A percentile compares a stretch with the other conserved stretches of the same genome.
Evolutionary conservation across 2,329 filamentous ascomycete genomes (phyloP).

Genomic region (Diaporthe capsici): DNA sequence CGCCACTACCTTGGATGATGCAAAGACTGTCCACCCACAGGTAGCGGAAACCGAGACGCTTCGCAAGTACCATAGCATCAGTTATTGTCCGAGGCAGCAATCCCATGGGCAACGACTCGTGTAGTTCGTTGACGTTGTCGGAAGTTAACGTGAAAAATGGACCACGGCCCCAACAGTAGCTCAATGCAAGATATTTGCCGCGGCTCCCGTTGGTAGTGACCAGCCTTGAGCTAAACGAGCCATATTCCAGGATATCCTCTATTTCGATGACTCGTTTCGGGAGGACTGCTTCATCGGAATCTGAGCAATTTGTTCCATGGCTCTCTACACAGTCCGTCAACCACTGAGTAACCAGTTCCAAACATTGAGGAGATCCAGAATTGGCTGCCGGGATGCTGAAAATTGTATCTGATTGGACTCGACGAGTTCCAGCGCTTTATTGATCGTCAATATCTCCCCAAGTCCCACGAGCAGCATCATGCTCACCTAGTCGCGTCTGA

Average conservation of each 20-base stretch:
- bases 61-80: background rate
- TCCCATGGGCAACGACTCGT: background rate
- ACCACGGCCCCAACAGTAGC: background rate
- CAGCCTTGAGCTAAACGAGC: background rate
- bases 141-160: background rate
- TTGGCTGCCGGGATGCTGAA: background rate
- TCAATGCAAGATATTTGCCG: background rate
- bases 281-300: background rate
- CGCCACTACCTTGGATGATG: background rate
- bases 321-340: background rate
- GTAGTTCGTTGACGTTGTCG: background rate
- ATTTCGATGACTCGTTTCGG: background rate
- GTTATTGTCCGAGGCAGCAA: background rate
- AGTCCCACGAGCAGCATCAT: background rate
- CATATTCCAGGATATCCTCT: background rate
- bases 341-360: background rate
- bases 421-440: background rate
- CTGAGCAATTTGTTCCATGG: background rate
- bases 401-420: background rate
- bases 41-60: background rate
- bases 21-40: slow-evolving; percentile 23
- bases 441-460: background rate
- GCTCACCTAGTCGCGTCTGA: background rate
- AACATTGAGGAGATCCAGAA: background rate
- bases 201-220: background rate